Evolutionary conservation across 2,329 filamentous ascomycete species (phyloP), one percentile per base, ranked within the genome.

Genomic region (Coniochaeta hoffmannii): DNA sequence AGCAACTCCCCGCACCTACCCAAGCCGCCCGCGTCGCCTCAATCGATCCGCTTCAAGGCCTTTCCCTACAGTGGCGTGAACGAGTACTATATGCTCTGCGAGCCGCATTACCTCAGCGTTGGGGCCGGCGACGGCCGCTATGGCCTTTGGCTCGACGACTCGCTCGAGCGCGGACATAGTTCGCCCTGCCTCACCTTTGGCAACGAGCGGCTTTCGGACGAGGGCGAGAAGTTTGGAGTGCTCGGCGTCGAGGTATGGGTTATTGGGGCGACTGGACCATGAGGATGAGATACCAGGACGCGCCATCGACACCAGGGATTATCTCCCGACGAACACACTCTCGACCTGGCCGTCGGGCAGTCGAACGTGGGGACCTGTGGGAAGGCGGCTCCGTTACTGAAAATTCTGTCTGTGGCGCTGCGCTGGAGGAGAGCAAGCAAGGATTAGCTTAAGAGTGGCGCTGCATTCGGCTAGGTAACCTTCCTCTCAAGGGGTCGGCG

Each of bases 61-160:
- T 99, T 97, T 65, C 92, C 93, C 0, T 97, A 97, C 67, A 95
- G 89, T 56, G 94, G 94, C 5, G 82, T 96, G 38, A 97, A 99
- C 69, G 94, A 97, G 70, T 99, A 96, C 69, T 90, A 93, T 76
- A 94, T 97, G 62, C 88, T 95, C 65, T 97, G 93, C 71, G 91
- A 97, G 72, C 78, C 83, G 3, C 82, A 86, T 24, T 97, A 89
- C 68, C 71, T 99, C 14, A 94, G 89, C 65, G 80, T 97, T 19
- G 94, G 94, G 11, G 93, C 90, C 55, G 90, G 79, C 44, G 91
- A 96, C 63, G 93, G 94, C 0, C 88, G 89, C 64, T 97, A 94
- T 68, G 94, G 94, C 2, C 76, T 99, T 6, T 97, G 94, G 94
- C 79, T 99, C 12, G 90, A 97, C 68, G 88, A 93, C 62, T 83